Base-by-base conservation (phyloP, 2,329 filamentous ascomycete genomes). In the Exophiala bonariae region DNA sequence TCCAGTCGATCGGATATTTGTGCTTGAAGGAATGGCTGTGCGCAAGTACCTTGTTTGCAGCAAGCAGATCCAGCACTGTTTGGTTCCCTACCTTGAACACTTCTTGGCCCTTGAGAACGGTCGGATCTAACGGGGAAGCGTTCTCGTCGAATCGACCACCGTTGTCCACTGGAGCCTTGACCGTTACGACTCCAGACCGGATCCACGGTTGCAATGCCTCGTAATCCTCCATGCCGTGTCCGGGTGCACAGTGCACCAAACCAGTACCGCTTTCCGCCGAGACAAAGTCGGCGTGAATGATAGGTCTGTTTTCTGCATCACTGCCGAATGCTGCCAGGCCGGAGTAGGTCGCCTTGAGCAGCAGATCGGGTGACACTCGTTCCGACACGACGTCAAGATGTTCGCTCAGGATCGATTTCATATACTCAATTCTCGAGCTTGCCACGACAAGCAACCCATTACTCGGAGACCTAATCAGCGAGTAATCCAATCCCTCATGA, bases 1-100 rank as follows among this genome's bases (percentile, higher is more conserved):
- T 81, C 93, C 93, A 99, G 69, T 99, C 93, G 59, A 97, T 96
- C 0, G 93, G 93, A 64, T 97, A 97, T 67, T 96, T 97, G 74
- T 99, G 93, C 42, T 77, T 78, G 63, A 92, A 86, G 47, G 76
- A 76, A 58, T 95, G 86, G 3, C 79, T 79, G 31, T 78, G 77
- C 32, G 96, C 71, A 3, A 97, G 78, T n/a, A 74, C 64, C 16
- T 62, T 63, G 50, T 82, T 73, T 0, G 77, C 72, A 19, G 75
- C 71, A 2, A 96, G 73, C 41, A 93, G 74, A 1, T 83, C 74
- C 26, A 97, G 66, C 1, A 96, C 84, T 3, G 80, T 79, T 40
- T 77, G 70, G 28, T 82, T 82, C 32, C 90, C 91, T 7, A 82
- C 80, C 14, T 79, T 78, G 23, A 90, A 75, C 7, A 95, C 89